A percentile compares a stretch with the other conserved stretches of the same genome.
phyloP scores from a whole-genome alignment of 352 stramenopile genomes.

The Phytophthora chlamydospora region DNA sequence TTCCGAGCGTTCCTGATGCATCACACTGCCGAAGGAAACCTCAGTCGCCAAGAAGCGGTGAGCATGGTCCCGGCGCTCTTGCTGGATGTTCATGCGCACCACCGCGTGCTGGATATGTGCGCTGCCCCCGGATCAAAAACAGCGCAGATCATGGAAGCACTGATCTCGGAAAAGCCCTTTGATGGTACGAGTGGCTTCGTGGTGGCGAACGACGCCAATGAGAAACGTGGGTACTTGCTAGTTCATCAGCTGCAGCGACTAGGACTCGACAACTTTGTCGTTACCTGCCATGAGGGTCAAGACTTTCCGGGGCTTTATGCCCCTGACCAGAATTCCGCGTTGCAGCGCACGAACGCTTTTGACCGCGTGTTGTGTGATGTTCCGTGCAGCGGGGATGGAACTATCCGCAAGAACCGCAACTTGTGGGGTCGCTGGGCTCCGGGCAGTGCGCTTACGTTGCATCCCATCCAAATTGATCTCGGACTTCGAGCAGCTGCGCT shows the following conservation, averaged over 20 bases:
- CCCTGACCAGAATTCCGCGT: conserved; percentile 11
- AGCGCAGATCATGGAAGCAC: conserved; percentile 95
- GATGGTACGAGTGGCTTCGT: conserved; percentile 78
- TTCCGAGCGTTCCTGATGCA: conserved; percentile 94
- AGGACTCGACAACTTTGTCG: conserved; percentile 78
- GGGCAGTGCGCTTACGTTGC: conserved; percentile 86
- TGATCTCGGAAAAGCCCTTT: conserved; percentile 20
- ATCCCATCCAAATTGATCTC: conserved; percentile 94
- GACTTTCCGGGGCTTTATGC: conserved; percentile 93
- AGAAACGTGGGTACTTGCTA: conserved; percentile 97
- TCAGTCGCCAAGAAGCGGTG: conserved; percentile 97
- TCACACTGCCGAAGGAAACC: conserved; percentile 89
- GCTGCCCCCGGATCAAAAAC: conserved; percentile 98
- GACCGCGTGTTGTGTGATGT: conserved; percentile 98
- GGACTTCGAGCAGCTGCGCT: conserved; percentile 90
- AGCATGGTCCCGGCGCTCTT: conserved; percentile 98
- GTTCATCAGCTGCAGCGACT: conserved; percentile 91
- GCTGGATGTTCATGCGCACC: conserved; percentile 91
- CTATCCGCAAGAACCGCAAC: conserved; percentile 96
- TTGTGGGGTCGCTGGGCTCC: conserved; percentile 93
- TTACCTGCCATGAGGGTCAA: conserved; percentile 94
- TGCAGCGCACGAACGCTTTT: conserved; percentile 83
- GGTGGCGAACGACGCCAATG: conserved; percentile 96
- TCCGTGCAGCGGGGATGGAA: conserved; percentile 98
- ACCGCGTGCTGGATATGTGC: conserved; percentile 80